Evolutionary conservation across 495 filamentous ascomycete species (phyloP).

Genomic region (Evansstolkia leycettana): DNA sequence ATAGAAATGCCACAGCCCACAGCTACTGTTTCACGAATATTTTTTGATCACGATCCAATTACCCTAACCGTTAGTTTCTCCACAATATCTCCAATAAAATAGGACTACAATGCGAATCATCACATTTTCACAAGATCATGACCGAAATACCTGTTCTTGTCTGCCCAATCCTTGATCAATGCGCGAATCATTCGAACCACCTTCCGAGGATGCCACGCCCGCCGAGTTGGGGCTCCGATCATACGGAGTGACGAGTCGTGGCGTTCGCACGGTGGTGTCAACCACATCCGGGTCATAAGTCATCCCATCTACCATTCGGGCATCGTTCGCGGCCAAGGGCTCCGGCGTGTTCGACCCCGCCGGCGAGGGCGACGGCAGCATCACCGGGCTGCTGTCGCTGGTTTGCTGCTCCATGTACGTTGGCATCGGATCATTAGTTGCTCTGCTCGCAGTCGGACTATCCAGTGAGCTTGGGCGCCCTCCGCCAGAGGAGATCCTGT

Average conservation of each 20-base stretch:
- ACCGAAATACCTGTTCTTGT: no score
- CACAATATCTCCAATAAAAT: no score
- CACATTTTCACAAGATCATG: no score
- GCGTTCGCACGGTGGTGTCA: not conserved
- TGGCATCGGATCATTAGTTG: constrained; percentile 1
- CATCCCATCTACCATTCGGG: constrained; percentile 42
- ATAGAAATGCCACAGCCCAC: no score
- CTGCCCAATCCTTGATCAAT: no score
- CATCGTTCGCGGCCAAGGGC: constrained; percentile 24
- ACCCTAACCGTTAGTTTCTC: no score
- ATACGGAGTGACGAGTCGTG: constrained; percentile 15
- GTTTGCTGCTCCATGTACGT: constrained; percentile 4
- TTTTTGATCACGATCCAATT: no score
- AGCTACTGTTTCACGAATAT: no score
- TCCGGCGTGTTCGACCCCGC: constrained; percentile 29
- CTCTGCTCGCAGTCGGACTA: constrained; percentile 10
- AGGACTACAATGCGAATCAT: no score
- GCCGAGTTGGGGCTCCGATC: constrained; percentile 1
- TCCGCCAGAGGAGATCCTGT: constrained; percentile 21
- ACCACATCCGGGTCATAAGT: constrained; percentile 33
- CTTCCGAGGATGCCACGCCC: not conserved
- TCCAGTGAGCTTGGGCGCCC: constrained; percentile 22
- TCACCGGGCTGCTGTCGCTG: constrained; percentile 20
- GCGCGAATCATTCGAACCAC: no score
- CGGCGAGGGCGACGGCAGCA: constrained; percentile 14